Conservation (phyloP, 2,329 filamentous ascomycete species). For the Emmonsiellopsis sp. region DNA sequence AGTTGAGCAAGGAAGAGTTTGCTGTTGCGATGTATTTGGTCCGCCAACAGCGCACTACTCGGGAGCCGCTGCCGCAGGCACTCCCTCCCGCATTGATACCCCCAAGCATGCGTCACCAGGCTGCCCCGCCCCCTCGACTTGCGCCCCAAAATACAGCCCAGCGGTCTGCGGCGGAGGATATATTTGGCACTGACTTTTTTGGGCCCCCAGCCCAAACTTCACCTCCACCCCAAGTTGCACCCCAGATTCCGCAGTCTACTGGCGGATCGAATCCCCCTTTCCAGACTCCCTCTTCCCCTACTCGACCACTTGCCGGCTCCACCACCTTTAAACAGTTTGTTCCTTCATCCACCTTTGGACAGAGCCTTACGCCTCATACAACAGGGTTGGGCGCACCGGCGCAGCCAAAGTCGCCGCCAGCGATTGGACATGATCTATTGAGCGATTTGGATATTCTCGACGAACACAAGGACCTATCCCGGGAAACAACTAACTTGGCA, state of each 20-base stretch:
- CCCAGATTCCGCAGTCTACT: slow-evolving; percentile 58
- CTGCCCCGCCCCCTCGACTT: slow-evolving; percentile 26
- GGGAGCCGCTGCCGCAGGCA: slow-evolving; percentile 62
- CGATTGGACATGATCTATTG: slow-evolving; percentile 72
- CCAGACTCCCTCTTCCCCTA: slow-evolving; percentile 47
- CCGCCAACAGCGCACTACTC: slow-evolving; percentile 71
- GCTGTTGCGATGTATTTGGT: slow-evolving; percentile 97
- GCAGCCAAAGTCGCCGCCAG: slow-evolving; percentile 36
- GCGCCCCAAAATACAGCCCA: slow-evolving; percentile 35
- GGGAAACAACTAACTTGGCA: slow-evolving; percentile 83
- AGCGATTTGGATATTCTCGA: slow-evolving; percentile 75
- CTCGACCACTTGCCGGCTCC: slow-evolving; percentile 28
- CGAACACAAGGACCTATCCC: slow-evolving; percentile 76
- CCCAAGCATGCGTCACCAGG: slow-evolving; percentile 64
- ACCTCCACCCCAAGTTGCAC: slow-evolving; percentile 46
- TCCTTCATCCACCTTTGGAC: slow-evolving; percentile 86
- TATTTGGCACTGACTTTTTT: slow-evolving; percentile 82
- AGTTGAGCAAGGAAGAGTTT: slow-evolving; percentile 80
- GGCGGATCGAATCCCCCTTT: slow-evolving; percentile 57
- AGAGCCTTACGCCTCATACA: slow-evolving; percentile 64
- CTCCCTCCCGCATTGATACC: slow-evolving; percentile 76
- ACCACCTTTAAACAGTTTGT: slow-evolving; percentile 79
- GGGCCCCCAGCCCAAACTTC: slow-evolving; percentile 45
- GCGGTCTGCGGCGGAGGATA: slow-evolving; percentile 81
- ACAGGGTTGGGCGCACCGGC: slow-evolving; percentile 51